Base-by-base conservation (phyloP, 2,329 filamentous ascomycete genomes). In the Penicillium sp. region DNA sequence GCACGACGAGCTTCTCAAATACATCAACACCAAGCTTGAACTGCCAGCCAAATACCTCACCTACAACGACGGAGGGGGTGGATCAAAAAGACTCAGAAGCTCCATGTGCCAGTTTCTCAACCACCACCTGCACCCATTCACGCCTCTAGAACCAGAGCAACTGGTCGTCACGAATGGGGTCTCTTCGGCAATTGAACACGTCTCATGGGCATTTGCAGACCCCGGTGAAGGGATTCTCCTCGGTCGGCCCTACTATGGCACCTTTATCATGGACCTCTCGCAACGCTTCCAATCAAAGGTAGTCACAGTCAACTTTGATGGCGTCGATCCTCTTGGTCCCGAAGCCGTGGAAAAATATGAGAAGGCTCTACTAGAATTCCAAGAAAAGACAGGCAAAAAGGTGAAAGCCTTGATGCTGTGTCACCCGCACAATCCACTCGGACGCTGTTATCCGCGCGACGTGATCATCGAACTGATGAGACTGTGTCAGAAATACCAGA, bases 351-450 rank as follows among this genome's bases (percentile, higher is more conserved):
- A 60, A 2, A 68, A 68, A 34, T 82, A 82, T 54, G 79, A 81
- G 56, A 57, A 70, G 7, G 73, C 72, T 1, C 53, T 79, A 4
- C 56, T 75, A 16, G 63, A 58, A 0, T 68, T 71, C 2, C 71
- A 74, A 36, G 57, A 66, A 2, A 59, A 62, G 3, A 62, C 63
- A 0, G 79, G 79, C 0, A 65, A 70, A 15, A 70, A 64, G 24
- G 71, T 81, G n/a, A 69, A 70, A 15, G 52, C 33, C 0, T 54
- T 83, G n/a, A 73, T 83, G 53, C 68, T 83, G 3, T 78, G 77
- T 47, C 72, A 81, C 46, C 77, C 79, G 2, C 78, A 81, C 48
- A 81, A 82, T 51, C 80, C 80, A 0, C 69, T 82, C 1, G 80
- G 80, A 0, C 68, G 75, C 6, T 80, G 77, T 63, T 80, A 80